Percentiles rank a stretch among this genome's conserved stretches.
Evolutionary conservation across 345 rosid genomes (phyloP).

Genomic region (Reutealis trisperma): DNA sequence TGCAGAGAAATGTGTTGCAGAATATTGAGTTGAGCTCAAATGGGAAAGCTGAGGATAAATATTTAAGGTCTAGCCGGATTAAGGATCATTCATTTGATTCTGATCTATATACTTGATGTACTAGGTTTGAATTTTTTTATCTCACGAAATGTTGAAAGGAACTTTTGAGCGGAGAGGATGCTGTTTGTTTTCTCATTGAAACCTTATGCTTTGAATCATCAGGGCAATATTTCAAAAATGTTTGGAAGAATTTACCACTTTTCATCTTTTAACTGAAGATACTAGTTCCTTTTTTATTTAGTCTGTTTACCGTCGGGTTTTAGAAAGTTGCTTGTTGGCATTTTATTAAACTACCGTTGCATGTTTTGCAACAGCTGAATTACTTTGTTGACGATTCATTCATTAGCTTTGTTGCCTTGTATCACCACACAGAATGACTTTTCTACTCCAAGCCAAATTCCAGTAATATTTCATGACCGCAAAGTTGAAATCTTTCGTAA

Average conservation of each 20-base stretch:
- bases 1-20: constrained; percentile 53
- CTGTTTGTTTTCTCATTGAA: not conserved
- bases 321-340: not conserved
- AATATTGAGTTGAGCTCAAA: constrained; percentile 36
- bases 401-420: not conserved
- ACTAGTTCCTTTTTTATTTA: not conserved
- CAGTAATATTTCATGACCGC: not conserved
- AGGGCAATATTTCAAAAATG: not conserved
- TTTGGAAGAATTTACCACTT: not conserved
- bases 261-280: not conserved
- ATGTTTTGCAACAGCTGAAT: not conserved
- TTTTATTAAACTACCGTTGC: not conserved
- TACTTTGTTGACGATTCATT: not conserved
- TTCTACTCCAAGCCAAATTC: not conserved
- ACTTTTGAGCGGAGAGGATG: not conserved
- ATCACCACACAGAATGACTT: not conserved
- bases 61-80: constrained; percentile 26
- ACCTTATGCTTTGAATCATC: not conserved
- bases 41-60: constrained; percentile 28
- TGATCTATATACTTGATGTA: constrained; percentile 55
- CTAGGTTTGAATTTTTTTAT: not conserved
- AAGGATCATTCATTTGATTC: constrained; percentile 56
- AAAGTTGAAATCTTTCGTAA: not conserved
- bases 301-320: not conserved
- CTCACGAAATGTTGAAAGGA: not conserved